Evolutionary conservation across 2,329 filamentous ascomycete genomes (phyloP).

Genomic region (Phaeosphaeriaceae sp.): DNA sequence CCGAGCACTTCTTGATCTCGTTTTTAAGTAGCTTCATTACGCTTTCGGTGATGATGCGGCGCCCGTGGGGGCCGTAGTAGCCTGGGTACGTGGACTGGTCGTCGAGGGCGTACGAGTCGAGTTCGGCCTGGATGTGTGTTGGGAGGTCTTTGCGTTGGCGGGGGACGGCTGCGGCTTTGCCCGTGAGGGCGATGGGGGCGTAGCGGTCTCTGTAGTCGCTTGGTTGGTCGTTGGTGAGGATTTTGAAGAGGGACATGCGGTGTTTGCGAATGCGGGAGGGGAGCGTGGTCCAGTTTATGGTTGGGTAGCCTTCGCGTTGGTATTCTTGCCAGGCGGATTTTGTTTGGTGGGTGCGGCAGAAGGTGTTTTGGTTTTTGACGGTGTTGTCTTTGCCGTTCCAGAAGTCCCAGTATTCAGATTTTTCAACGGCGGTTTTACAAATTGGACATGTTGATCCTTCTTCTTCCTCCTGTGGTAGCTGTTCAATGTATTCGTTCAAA

Average conservation of each 20-base stretch:
- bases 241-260: slow-evolving; percentile 60
- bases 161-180: slow-evolving; percentile 32
- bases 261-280: slow-evolving; percentile 65
- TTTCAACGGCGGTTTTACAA: slow-evolving; percentile 67
- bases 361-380: slow-evolving; percentile 60
- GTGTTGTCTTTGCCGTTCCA: slow-evolving; percentile 31
- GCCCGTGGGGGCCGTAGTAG: slow-evolving; percentile 81
- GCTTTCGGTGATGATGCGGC: slow-evolving; percentile 69
- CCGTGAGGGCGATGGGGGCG: slow-evolving; percentile 29
- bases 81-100: slow-evolving; percentile 53
- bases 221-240: slow-evolving; percentile 61
- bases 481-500: slow-evolving; percentile 23
- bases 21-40: slow-evolving; percentile 35
- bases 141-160: slow-evolving; percentile 51
- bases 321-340: slow-evolving; percentile 50
- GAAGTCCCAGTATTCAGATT: slow-evolving; percentile 58
- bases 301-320: slow-evolving; percentile 67
- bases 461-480: slow-evolving; percentile 21
- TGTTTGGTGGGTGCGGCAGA: slow-evolving; percentile 47
- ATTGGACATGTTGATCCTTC: slow-evolving; percentile 63
- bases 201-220: slow-evolving; percentile 25
- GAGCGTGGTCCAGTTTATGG: slow-evolving; percentile 71
- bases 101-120: slow-evolving; percentile 25
- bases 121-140: slow-evolving; percentile 47
- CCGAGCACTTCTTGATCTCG: slow-evolving; percentile 33